Evolutionary conservation across 768 basidiomycete species (phyloP), one percentile per base, ranked within the genome.

Genomic region (Chalciporus piperatus): DNA sequence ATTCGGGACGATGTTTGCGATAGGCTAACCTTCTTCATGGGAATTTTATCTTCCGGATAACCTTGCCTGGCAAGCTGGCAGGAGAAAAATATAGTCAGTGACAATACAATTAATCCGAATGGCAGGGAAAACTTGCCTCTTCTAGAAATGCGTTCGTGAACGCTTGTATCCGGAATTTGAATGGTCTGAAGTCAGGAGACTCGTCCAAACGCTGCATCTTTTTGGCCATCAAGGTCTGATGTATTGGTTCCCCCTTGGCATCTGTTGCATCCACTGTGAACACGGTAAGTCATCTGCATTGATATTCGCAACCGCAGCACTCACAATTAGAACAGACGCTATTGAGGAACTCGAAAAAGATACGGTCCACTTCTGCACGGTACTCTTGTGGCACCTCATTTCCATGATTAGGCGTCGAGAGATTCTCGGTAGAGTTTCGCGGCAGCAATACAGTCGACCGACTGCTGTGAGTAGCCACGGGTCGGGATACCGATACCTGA

Each of bases 161-260:
- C 1, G 96, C 96, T 65, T 93, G 92, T 59, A 99, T 99, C 52
- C 96, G 84, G 74, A 99, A 99, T 71, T 98, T 98, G 83, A 99
- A 98, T 43, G 96, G 96, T 23, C 96, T 83, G 72, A 96, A 99
- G 70, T 98, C 96, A 39, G 87, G 84, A 33, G 92, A 94, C 73
- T 98, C 96, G 67, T 97, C 95, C 50, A 98, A 76, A 47, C 92
- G 85, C 61, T 93, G 90, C 96, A 99, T 98, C 77, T 92, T 92
- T 77, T 98, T 98, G 1, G 95, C 89, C 96, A 99, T 99, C 61
- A 98, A 78, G 32, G 92, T 92, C 71, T 99, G 96, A 65, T 99
- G 96, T 51, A 99, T 93, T 40, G 90, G 86, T 68, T 99, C 96
- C 45, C 96, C 96, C 69, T 99, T 99, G 27, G 82, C 77, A 65